These are phyloP conservation scores for Evansstolkia leycettana DNA, from an alignment of 495 filamentous ascomycete genomes.

Conservation along the genomic window DNA sequence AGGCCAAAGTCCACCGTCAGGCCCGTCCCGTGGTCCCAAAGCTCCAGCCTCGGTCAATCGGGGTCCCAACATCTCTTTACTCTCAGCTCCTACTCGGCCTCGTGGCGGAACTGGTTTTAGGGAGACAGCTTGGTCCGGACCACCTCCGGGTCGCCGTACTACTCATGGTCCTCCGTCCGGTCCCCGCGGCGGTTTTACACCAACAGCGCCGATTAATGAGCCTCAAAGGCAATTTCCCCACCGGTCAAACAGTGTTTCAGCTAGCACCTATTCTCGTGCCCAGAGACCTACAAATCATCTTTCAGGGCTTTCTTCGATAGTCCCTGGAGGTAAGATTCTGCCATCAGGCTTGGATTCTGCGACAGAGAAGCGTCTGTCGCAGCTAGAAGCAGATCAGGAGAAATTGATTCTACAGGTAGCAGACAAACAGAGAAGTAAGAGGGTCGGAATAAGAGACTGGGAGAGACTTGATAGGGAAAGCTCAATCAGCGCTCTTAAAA, in stretches of 20 bases:
- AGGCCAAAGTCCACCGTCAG: conserved; percentile 31
- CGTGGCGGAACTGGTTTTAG: conserved; percentile 33
- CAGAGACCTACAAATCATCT: conserved; percentile 42
- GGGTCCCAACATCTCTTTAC: conserved; percentile 32
- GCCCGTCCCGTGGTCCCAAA: conserved; percentile 33
- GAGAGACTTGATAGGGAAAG: conserved; percentile 45
- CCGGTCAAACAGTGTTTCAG: conserved; percentile 36
- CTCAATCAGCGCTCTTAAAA: conserved; percentile 43
- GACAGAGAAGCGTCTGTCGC: conserved; percentile 33
- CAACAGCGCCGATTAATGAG: conserved; percentile 14
- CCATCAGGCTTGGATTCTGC: conserved; percentile 24
- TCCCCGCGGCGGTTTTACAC: conserved; percentile 27
- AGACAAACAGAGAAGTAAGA: conserved; percentile 42
- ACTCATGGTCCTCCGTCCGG: conserved; percentile 28
- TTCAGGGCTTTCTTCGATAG: conserved; percentile 33
- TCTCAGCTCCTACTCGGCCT: conserved; percentile 50
- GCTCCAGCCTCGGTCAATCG: conserved; percentile 36
- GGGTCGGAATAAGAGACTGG: conserved; percentile 44
- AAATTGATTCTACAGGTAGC: conserved; percentile 41
- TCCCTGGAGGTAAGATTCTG: conserved; percentile 37
- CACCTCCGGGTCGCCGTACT: conserved; percentile 25
- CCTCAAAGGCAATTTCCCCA: conserved; percentile 25
- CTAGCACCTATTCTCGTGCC: conserved; percentile 36
- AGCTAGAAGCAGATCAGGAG: conserved; percentile 43
- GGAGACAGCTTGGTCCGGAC: conserved; percentile 23